Conservation (phyloP, 768 basidiomycete species). For the Boletus rubescentipes region DNA sequence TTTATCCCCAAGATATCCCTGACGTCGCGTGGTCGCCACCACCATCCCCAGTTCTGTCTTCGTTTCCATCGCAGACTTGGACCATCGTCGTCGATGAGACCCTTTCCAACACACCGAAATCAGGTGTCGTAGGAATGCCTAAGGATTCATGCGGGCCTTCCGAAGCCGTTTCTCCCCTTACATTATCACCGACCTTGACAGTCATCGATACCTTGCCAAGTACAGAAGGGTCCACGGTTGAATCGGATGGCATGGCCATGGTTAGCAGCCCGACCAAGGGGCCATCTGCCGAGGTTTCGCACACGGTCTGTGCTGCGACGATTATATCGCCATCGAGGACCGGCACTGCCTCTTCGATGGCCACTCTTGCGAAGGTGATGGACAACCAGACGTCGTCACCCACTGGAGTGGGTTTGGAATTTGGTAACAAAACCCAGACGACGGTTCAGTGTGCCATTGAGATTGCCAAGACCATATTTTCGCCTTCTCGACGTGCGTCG, state of each 20-base stretch:
- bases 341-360: not conserved
- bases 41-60: not conserved
- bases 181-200: not conserved
- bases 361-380: not conserved
- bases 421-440: not conserved
- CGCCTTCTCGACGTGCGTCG: not conserved
- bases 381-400: not conserved
- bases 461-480: not conserved
- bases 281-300: not conserved
- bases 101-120: no score
- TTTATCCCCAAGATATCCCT: not conserved
- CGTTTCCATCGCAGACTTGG: slow-evolving; percentile 9
- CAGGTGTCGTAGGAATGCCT: no score
- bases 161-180: not conserved
- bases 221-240: not conserved
- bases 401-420: not conserved
- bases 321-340: not conserved
- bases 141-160: not conserved
- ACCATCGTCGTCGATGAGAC: not conserved
- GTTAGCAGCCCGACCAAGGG: not conserved
- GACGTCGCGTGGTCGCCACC: not conserved
- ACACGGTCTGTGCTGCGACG: not conserved
- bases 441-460: not conserved
- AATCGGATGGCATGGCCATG: not conserved
- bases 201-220: not conserved